A percentile compares a stretch with the other conserved stretches of the same genome.
phyloP scores from a whole-genome alignment of 257 asterid genomes.

The Petrea volubilis region DNA sequence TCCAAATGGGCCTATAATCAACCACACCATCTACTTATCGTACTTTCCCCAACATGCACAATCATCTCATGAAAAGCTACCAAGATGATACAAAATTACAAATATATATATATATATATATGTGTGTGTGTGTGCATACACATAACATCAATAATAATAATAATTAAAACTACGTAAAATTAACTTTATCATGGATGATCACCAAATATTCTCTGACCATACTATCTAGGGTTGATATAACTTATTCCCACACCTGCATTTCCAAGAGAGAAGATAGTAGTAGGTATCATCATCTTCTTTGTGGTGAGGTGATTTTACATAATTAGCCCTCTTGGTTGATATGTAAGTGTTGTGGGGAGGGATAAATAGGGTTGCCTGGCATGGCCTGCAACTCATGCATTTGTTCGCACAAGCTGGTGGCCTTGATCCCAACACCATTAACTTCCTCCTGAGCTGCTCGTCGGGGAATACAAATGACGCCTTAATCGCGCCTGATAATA shows the following conservation, averaged over 20 bases:
- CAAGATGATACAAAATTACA: no score
- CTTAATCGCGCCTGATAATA: conserved; percentile 30
- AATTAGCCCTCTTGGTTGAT: neutral
- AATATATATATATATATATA: no score
- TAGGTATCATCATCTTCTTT: conserved; percentile 61
- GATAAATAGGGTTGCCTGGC: conserved; percentile 60
- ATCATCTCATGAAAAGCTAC: no score
- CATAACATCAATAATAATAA: no score
- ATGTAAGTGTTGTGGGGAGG: conserved; percentile 43
- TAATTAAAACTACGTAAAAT: no score
- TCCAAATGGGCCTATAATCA: no score
- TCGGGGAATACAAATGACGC: conserved; percentile 15
- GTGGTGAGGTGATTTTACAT: conserved; percentile 19
- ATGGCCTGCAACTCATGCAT: conserved; percentile 71
- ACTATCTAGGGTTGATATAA: conserved; percentile 50
- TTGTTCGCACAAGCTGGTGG: conserved; percentile 70
- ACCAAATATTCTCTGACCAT: no score
- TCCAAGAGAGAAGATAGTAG: conserved; percentile 77
- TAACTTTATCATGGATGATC: no score
- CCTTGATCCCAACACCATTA: conserved; percentile 57
- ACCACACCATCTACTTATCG: no score
- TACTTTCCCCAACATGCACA: no score
- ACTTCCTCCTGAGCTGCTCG: conserved; percentile 42
- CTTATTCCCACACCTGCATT: conserved; percentile 70
- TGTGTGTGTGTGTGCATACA: no score